Conservation (phyloP, 1,284 basidiomycete genomes). For the Ceratobasidium sp. region DNA sequence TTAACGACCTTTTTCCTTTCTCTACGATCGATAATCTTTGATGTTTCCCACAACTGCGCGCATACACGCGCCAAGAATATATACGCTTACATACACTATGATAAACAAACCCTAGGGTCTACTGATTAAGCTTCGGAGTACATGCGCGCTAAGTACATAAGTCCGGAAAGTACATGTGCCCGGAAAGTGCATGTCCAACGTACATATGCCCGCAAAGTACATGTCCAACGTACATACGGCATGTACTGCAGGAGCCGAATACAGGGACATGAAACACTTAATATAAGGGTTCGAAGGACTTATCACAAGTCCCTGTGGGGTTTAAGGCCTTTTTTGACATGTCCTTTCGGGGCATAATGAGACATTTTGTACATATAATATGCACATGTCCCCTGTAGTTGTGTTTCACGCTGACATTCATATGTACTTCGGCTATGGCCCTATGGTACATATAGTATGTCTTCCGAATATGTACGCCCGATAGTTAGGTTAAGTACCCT, state of each 20-base stretch:
- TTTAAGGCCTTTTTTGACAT: not conserved
- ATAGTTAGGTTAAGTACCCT: not conserved
- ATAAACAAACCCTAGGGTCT: not conserved
- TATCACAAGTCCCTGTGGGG: not conserved
- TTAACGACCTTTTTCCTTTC: no score
- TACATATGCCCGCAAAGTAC: not conserved
- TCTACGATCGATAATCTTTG: no score
- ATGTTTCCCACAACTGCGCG: no score
- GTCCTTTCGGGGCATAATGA: not conserved
- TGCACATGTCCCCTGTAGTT: not conserved
- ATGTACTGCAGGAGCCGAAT: not conserved
- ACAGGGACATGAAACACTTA: no score
- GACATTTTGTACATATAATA: not conserved
- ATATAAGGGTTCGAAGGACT: not conserved
- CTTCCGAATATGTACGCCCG: not conserved
- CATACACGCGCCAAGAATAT: no score
- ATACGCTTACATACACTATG: not conserved
- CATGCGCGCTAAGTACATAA: not conserved
- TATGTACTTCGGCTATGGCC: not conserved
- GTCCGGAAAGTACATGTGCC: not conserved
- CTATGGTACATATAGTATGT: not conserved
- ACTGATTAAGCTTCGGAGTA: not conserved
- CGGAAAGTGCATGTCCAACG: not conserved
- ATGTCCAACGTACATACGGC: not conserved
- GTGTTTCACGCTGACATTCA: not conserved